Percentiles rank a stretch among this genome's conserved stretches.
Conservation (phyloP, 129 eudicot genomes). For the Saposhnikovia divaricata region DNA sequence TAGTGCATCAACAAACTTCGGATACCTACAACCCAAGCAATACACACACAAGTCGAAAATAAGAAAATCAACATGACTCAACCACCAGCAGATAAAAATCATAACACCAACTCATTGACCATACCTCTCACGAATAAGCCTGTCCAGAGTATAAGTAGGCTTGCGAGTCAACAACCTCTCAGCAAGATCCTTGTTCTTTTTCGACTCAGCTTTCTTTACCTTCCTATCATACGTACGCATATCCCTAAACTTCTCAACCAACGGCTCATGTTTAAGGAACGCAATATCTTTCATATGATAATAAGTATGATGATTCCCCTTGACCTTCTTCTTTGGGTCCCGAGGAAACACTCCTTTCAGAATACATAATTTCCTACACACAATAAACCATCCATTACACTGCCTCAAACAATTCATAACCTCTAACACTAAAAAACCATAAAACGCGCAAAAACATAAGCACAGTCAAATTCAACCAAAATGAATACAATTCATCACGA, state of each 20-base stretch:
- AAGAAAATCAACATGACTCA: neutral
- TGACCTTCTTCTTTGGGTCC: conserved; percentile 92
- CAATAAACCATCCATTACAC: neutral
- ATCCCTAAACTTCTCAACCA: conserved; percentile 64
- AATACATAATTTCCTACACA: conserved; percentile 68
- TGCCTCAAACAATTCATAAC: neutral
- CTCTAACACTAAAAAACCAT: neutral
- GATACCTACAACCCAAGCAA: conserved; percentile 45
- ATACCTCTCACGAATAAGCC: conserved; percentile 71
- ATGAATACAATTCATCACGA: neutral
- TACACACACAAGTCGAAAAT: neutral
- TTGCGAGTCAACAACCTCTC: conserved; percentile 50
- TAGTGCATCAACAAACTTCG: conserved; percentile 74
- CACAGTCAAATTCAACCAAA: neutral
- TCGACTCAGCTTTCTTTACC: conserved; percentile 62
- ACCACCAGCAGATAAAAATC: neutral
- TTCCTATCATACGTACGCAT: conserved; percentile 61
- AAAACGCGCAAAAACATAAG: no score
- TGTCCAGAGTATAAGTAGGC: conserved; percentile 65
- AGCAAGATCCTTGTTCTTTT: conserved; percentile 75
- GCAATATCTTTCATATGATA: conserved; percentile 76
- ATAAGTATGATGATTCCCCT: conserved; percentile 86
- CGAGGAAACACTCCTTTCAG: conserved; percentile 80
- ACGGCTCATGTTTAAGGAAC: conserved; percentile 73
- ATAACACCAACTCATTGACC: neutral